Evolutionary conservation across 2,329 filamentous ascomycete species (phyloP).

Genomic region (Epichloe baconii): DNA sequence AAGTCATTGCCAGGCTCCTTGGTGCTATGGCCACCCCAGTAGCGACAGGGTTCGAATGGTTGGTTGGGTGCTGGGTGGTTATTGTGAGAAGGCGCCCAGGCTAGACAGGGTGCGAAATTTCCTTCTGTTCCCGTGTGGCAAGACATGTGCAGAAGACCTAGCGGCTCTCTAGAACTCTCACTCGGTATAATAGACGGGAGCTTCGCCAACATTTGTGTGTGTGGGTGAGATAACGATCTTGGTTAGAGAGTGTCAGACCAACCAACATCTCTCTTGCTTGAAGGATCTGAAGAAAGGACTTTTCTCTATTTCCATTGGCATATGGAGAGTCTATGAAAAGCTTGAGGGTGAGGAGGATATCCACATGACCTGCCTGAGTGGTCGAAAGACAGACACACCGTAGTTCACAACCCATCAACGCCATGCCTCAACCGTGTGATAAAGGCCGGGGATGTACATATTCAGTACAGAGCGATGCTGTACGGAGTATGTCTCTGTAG

Average conservation of each 20-base stretch:
- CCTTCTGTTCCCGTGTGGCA: constrained; percentile 2
- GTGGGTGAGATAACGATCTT: not conserved
- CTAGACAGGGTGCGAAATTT: constrained; percentile 6
- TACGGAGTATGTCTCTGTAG: not conserved
- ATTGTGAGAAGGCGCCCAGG: constrained; percentile 8
- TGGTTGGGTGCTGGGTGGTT: constrained; percentile 5
- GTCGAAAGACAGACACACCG: not conserved
- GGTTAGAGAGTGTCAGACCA: not conserved
- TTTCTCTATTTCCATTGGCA: too few species aligned
- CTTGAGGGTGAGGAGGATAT: not conserved
- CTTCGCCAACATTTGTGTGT: not conserved
- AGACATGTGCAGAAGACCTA: not conserved
- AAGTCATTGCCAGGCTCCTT: constrained; percentile 9
- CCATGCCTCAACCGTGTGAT: not conserved
- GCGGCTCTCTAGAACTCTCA: not conserved
- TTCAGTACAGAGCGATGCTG: not conserved
- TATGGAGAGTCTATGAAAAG: not conserved
- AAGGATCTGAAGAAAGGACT: too few species aligned
- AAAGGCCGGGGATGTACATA: not conserved
- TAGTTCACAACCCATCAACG: not conserved
- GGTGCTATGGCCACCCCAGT: constrained; percentile 9
- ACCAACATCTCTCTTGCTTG: too few species aligned
- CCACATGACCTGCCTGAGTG: not conserved
- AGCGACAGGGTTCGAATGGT: constrained; percentile 9
- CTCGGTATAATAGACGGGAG: not conserved